Percentiles rank a stretch among this genome's conserved stretches.
These are phyloP conservation scores for Calocybe cyanea DNA, from an alignment of 768 basidiomycete species.

Conservation along the genomic window DNA sequence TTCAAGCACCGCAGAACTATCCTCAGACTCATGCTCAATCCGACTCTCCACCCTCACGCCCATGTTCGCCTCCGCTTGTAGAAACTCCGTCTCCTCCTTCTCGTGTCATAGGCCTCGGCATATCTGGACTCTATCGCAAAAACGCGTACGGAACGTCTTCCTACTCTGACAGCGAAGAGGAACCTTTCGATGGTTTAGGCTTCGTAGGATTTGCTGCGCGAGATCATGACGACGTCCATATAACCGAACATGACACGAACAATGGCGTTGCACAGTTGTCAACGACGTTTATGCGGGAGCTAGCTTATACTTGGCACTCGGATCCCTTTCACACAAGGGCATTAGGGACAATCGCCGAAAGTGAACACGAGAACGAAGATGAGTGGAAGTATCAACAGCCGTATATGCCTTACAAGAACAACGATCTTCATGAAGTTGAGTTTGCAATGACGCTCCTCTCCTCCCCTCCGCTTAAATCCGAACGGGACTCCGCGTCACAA, in stretches of 20 bases:
- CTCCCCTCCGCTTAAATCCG: no score
- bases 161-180: not conserved
- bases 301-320: conserved; percentile 12
- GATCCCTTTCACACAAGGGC: conserved; percentile 9
- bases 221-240: not conserved
- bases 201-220: conserved; percentile 13
- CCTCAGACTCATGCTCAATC: no score
- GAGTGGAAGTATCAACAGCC: no score
- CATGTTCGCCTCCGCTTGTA: no score
- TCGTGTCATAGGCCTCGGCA: conserved; percentile 11
- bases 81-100: not conserved
- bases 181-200: conserved; percentile 12
- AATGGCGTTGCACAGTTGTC: conserved; percentile 10
- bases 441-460: no score
- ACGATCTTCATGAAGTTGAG: no score
- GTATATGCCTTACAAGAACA: no score
- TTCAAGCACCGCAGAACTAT: no score
- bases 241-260: not conserved
- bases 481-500: no score
- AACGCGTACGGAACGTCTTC: not conserved
- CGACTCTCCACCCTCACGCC: no score
- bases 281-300: conserved; percentile 11
- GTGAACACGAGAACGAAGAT: conserved; percentile 9
- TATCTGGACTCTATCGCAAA: conserved; percentile 13
- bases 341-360: conserved; percentile 11